These are phyloP conservation scores for Maudiozyma saulgeensis DNA, from an alignment of 805 yeast genomes.

Conservation along the genomic window DNA sequence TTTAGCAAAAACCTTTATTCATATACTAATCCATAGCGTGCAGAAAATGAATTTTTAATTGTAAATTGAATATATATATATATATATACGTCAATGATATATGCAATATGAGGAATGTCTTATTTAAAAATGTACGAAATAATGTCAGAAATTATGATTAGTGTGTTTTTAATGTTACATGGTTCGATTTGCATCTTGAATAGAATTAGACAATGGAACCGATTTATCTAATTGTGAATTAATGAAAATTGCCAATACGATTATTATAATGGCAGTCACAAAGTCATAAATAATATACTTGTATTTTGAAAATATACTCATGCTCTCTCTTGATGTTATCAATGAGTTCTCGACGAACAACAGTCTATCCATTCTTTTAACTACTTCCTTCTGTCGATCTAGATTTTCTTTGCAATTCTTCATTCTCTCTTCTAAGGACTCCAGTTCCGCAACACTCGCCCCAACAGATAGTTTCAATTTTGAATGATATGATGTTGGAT, in stretches of 20 bases:
- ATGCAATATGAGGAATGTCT: neutral
- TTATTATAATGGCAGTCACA: neutral
- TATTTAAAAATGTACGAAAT: neutral
- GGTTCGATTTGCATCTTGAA: neutral
- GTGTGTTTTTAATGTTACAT: neutral
- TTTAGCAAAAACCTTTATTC: no score
- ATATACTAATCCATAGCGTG: no score
- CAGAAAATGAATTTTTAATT: no score
- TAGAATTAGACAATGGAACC: neutral
- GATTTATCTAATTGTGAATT: neutral
- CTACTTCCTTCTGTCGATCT: slow-evolving; percentile 17
- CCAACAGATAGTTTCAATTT: slow-evolving; percentile 9
- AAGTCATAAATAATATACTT: slow-evolving; percentile 6
- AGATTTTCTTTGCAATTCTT: slow-evolving; percentile 14
- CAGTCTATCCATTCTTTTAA: slow-evolving; percentile 22
- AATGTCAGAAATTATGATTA: neutral
- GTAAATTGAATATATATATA: no score
- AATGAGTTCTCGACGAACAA: slow-evolving; percentile 7
- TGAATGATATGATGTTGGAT: slow-evolving; percentile 21
- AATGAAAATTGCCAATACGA: neutral
- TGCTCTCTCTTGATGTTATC: slow-evolving; percentile 4
- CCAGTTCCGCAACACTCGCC: slow-evolving; percentile 17
- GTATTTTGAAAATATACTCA: slow-evolving; percentile 2
- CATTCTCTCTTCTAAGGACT: slow-evolving; percentile 23
- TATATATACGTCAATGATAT: neutral